phyloP scores from a whole-genome alignment of 148 eudicot species.

The Rhododendron ferrugineum region DNA sequence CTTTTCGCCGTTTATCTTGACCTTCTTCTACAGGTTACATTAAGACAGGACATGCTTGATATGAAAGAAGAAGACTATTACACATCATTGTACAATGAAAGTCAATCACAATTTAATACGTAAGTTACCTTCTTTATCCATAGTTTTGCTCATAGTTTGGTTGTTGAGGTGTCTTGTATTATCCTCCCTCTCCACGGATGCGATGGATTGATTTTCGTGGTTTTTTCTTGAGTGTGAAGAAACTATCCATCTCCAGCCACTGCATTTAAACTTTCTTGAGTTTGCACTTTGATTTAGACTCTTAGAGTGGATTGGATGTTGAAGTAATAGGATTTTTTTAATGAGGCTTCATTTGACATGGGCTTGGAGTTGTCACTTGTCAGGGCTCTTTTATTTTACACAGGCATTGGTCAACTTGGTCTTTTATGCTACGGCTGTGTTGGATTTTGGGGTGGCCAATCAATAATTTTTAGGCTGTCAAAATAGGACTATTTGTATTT shows the following conservation, averaged over 20 bases:
- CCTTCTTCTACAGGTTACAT: constrained; percentile 37
- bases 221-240: neutral
- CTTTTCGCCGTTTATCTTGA: neutral
- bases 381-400: neutral
- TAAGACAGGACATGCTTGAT: constrained; percentile 79
- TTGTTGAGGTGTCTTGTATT: neutral
- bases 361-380: neutral
- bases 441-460: neutral
- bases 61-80: constrained; percentile 82
- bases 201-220: neutral
- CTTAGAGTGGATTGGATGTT: neutral
- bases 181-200: neutral
- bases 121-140: constrained; percentile 7
- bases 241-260: neutral
- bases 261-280: neutral
- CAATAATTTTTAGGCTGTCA: neutral
- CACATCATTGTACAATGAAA: constrained; percentile 70
- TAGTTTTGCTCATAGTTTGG: neutral
- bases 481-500: neutral
- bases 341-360: neutral
- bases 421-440: neutral
- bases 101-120: constrained; percentile 74
- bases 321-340: neutral
- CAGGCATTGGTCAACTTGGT: neutral
- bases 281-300: neutral